Base-by-base conservation (phyloP, 495 filamentous ascomycete species). In the Tuber calosporum region DNA sequence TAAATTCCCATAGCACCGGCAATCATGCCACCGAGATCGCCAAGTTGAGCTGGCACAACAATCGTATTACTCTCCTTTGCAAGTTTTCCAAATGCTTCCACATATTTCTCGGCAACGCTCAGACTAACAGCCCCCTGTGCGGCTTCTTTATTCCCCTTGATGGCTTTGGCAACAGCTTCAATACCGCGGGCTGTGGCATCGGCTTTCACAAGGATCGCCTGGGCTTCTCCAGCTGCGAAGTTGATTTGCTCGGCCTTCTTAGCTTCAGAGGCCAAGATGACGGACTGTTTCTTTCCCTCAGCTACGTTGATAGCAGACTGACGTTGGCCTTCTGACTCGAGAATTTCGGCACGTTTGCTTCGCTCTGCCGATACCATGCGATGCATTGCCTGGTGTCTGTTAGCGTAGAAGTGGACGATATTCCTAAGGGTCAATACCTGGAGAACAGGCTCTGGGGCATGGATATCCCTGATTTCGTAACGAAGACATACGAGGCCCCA, bases 271-370 rank as follows among this genome's bases (percentile, higher is more conserved):
- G 96, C 96, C 20, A 99, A 86, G 75, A 99, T 98, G 37, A 96
- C 94, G 75, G 88, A 91, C 86, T 97, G 95, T 84, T 99, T 99
- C 82, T 91, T 86, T 74, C 95, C 95, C 84, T 99, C 95, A 70
- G 95, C 95, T 77, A 99, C 96, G 83, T 99, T 99, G 86, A 99
- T 99, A 8, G 95, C 96, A 77, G 88, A 91, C 85, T 99, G 95
- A 41, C 95, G 86, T 83, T 98, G 96, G 77, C 95, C 95, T 75
- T 99, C 95, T 2, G 91, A 94, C 70, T 99, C 95, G 22, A 99
- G 85, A 76, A 99, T 99, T 85, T 99, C 95, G 70, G 95, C 95
- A 43, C 95, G 90, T 87, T 99, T 99, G 77, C 90, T 93, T 1
- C 95, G 89, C 85, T 99, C 95, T 0, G 95, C 95, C 4, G 94